Conservation (phyloP, 257 asterid species). For the Euphrasia confusa region DNA sequence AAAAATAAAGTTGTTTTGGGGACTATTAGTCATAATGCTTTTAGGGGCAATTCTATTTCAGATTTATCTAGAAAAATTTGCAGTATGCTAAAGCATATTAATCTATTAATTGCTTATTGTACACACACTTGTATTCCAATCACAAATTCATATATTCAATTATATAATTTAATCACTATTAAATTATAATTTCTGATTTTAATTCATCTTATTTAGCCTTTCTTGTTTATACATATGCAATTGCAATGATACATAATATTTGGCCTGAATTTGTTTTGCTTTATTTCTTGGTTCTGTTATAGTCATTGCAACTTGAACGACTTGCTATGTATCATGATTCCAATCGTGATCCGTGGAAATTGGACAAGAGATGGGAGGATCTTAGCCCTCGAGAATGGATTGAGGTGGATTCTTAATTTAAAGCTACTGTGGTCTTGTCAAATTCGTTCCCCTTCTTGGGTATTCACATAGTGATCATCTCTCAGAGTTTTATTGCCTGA, state of each 20-base stretch:
- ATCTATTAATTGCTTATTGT: no score
- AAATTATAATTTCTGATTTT: neutral
- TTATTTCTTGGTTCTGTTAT: slow-evolving; percentile 24
- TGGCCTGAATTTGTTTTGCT: slow-evolving; percentile 25
- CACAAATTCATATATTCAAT: no score
- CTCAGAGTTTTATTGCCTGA: slow-evolving; percentile 18
- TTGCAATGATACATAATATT: slow-evolving; percentile 19
- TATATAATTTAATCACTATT: no score
- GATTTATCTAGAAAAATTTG: no score
- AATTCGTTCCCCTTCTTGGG: neutral
- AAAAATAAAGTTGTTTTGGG: no score
- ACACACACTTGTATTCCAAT: no score
- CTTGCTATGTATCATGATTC: slow-evolving; percentile 96
- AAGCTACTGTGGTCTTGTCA: slow-evolving; percentile 23
- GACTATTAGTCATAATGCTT: no score
- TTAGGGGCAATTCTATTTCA: no score
- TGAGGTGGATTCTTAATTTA: slow-evolving; percentile 52
- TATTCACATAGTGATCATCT: slow-evolving; percentile 10
- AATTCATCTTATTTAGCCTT: slow-evolving; percentile 11
- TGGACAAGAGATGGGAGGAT: slow-evolving; percentile 94
- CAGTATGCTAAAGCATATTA: no score
- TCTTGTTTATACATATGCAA: slow-evolving; percentile 17
- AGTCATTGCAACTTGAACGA: slow-evolving; percentile 97
- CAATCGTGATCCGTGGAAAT: slow-evolving; percentile 77
- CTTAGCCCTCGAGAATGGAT: slow-evolving; percentile 91